phyloP scores from a whole-genome alignment of 495 filamentous ascomycete genomes.

The Talaromyces proteolyticus region DNA sequence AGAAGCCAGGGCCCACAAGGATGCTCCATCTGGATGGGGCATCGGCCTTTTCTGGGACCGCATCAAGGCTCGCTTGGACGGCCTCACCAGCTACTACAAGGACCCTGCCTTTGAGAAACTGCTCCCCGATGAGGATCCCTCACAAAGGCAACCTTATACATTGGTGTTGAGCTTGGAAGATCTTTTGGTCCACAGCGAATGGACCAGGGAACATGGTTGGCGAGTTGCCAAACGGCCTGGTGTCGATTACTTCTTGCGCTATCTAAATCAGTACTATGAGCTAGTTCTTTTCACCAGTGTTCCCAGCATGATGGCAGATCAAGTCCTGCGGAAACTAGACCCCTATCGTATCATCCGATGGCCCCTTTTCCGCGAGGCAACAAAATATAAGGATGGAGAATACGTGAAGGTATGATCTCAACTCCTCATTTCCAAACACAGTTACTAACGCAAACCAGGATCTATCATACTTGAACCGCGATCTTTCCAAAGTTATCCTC shows the following conservation, averaged over 20 bases:
- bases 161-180: slow-evolving; percentile 90
- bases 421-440: background rate
- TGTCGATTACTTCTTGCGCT: slow-evolving; percentile 94
- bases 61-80: slow-evolving; percentile 62
- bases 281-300: slow-evolving; percentile 90
- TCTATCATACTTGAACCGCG: slow-evolving; percentile 90
- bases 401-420: slow-evolving; percentile 78
- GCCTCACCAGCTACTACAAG: slow-evolving; percentile 83
- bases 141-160: slow-evolving; percentile 82
- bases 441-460: slow-evolving; percentile 49
- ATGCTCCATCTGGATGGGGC: slow-evolving; percentile 69
- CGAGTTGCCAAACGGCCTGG: slow-evolving; percentile 91
- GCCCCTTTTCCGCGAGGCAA: slow-evolving; percentile 92
- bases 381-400: slow-evolving; percentile 89
- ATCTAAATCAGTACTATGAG: slow-evolving; percentile 96
- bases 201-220: slow-evolving; percentile 92
- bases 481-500: slow-evolving; percentile 88
- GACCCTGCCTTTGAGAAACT: slow-evolving; percentile 94
- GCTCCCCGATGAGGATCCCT: slow-evolving; percentile 80
- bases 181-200: slow-evolving; percentile 87
- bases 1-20: slow-evolving; percentile 55
- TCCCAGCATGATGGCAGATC: slow-evolving; percentile 74
- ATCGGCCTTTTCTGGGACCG: slow-evolving; percentile 72
- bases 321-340: slow-evolving; percentile 86
- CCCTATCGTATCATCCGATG: slow-evolving; percentile 95